phyloP scores from a whole-genome alignment of 192 early-diverging fungal species.

The Coemansia sp. region DNA sequence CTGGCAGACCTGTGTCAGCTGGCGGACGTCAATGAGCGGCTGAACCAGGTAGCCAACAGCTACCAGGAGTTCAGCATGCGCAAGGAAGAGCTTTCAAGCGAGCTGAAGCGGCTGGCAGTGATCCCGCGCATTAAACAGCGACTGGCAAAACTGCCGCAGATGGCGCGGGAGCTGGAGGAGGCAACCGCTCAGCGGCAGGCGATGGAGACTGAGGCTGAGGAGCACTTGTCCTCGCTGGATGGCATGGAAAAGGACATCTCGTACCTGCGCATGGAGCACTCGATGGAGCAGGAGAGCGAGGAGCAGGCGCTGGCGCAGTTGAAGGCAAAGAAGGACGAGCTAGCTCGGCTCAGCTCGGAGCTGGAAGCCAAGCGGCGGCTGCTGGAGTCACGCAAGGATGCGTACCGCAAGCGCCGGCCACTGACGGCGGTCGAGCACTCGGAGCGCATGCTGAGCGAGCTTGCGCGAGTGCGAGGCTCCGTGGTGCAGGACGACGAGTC shows the following conservation, averaged over 20 bases:
- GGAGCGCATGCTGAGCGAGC: slow-evolving; percentile 32
- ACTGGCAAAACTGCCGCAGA: slow-evolving; percentile 38
- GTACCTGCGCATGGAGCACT: slow-evolving; percentile 47
- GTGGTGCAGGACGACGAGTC: neutral
- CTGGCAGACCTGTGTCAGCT: slow-evolving; percentile 52
- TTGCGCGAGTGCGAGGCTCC: neutral
- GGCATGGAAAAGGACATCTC: slow-evolving; percentile 44
- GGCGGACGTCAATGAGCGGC: slow-evolving; percentile 48
- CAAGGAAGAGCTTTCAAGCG: slow-evolving; percentile 42
- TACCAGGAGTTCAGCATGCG: slow-evolving; percentile 46
- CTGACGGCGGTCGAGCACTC: slow-evolving; percentile 46
- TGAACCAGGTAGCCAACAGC: slow-evolving; percentile 51
- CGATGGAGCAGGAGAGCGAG: slow-evolving; percentile 50
- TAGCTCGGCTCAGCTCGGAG: slow-evolving; percentile 23
- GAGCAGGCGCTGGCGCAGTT: slow-evolving; percentile 42
- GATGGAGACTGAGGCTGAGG: slow-evolving; percentile 38
- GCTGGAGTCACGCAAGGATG: slow-evolving; percentile 28
- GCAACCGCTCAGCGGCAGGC: slow-evolving; percentile 12
- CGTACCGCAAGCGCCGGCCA: slow-evolving; percentile 36
- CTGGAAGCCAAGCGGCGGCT: slow-evolving; percentile 40
- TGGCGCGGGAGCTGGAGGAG: slow-evolving; percentile 38
- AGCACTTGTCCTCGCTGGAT: slow-evolving; percentile 22
- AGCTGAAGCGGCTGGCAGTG: slow-evolving; percentile 43
- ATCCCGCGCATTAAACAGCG: slow-evolving; percentile 46
- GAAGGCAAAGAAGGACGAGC: slow-evolving; percentile 23